Evolutionary conservation across 2,329 filamentous ascomycete species (phyloP).

Genomic region (Taxawa tesnikishii): DNA sequence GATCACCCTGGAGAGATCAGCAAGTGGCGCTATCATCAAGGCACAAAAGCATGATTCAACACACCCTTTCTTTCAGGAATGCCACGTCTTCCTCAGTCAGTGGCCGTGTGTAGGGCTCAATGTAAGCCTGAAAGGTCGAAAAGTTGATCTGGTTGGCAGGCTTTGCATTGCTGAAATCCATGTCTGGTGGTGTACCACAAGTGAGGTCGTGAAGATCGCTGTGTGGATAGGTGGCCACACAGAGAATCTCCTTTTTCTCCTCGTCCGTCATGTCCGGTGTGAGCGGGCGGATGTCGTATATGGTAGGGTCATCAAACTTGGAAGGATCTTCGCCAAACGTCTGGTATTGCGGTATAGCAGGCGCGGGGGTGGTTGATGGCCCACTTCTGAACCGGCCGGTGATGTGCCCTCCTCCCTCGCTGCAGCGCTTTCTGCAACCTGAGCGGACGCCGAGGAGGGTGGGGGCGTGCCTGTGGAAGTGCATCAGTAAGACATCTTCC

Average conservation of each 20-base stretch:
- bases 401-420: slow-evolving; percentile 54
- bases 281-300: slow-evolving; percentile 80
- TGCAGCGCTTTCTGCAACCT: slow-evolving; percentile 15
- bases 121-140: slow-evolving; percentile 80
- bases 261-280: slow-evolving; percentile 66
- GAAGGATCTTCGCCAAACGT: slow-evolving; percentile 84
- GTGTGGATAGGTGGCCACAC: slow-evolving; percentile 71
- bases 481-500: too few relatives aligned
- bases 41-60: too few relatives aligned
- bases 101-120: slow-evolving; percentile 81
- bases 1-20: too few relatives aligned
- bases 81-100: slow-evolving; percentile 89
- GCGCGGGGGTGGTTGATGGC: slow-evolving; percentile 49
- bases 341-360: slow-evolving; percentile 59
- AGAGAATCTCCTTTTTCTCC: slow-evolving; percentile 79
- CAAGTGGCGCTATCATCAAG: too few relatives aligned
- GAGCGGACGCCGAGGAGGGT: slow-evolving; percentile 18
- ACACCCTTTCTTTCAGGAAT: slow-evolving; percentile 76
- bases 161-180: slow-evolving; percentile 90
- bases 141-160: slow-evolving; percentile 90
- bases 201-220: slow-evolving; percentile 75
- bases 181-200: slow-evolving; percentile 79
- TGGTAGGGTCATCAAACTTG: slow-evolving; percentile 79
- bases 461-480: slow-evolving; percentile 15
- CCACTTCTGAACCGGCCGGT: slow-evolving; percentile 39